Evolutionary conservation across 2,329 filamentous ascomycete species (phyloP), one percentile per base, ranked within the genome.

Genomic region (Penicillium italicum): DNA sequence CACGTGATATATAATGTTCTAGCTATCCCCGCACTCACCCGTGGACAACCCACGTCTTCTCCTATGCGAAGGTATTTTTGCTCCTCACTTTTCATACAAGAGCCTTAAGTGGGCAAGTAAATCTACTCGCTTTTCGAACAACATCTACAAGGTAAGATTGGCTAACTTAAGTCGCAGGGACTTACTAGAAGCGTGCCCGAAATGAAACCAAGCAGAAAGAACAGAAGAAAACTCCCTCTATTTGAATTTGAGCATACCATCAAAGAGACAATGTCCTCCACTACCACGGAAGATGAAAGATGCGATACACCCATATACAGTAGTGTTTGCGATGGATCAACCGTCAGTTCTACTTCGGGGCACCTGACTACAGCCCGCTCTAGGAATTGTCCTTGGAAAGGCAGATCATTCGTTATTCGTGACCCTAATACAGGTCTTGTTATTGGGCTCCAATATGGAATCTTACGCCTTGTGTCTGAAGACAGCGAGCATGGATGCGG

Each of bases 331-430:
- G 1, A 7, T 31, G 18, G 6, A 18, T 36, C 31, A 37, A 12
- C 12, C 0, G 3, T 5, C 1, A 7, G 3, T n/a, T 10, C n/a
- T 10, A 2, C 20, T n/a, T 14, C 7, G 31, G 26, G 5, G 6
- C 5, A 14, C 2, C 3, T 1, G 16, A 9, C 1, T 16, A 11
- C 2, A n/a, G 2, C 4, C 5, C 47, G 7, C 18, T 24, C 47
- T 4, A 22, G 5, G 18, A 18, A 31, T 9, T 50, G 37, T 24
- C 37, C 47, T 33, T 50, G 20, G 47, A 22, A 28, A 12, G 14
- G 20, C 2, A 31, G 47, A 4, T 4, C 26, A 6, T 42, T 18
- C 4, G 26, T 50, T 1, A 42, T 50, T 6, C 47, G 20, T 2
- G 20, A 33, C 3, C 37, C 28, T 26, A 1, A 3, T 7, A 50